Base-by-base conservation (phyloP, 352 stramenopile genomes). In the Phytophthora quininea region DNA sequence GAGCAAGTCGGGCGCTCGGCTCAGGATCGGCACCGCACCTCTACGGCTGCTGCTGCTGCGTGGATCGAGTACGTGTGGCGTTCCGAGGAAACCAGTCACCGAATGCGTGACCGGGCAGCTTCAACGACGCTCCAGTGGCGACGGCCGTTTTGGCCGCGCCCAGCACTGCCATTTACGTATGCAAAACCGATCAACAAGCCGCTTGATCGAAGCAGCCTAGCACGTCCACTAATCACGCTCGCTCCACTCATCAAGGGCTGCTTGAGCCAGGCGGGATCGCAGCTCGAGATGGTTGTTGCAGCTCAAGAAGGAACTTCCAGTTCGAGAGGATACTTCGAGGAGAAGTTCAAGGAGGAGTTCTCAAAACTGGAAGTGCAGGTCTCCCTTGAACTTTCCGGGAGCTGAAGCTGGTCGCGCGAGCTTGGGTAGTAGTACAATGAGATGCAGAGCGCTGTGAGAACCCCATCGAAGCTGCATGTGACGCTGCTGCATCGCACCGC, bases 271-370 rank as follows among this genome's bases (percentile, higher is more conserved):
- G 35, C 35, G 6, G 35, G 35, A 24, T 24, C 19, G 19, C 19
- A 24, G 19, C 19, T 40, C 35, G 35, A 6, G 35, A 40, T 40
- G 10, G 35, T 40, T 40, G 35, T 40, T 40, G 6, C 10, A 48
- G 42, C 19, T 48, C 42, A 48, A 48, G 42, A 15, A 29, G 42
- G 42, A 29, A 48, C 6, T 48, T 48, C 42, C 42, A 48, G 42
- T 11, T 8, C 42, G 10, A 15, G 42, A 48, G 12, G 12, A 40
- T 40, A 40, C 6, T 40, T 40, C 35, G 10, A 40, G 42, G 42
- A 48, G 6, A 48, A 48, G 42, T 48, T 48, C 42, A 48, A n/a
- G 11, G 42, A 48, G 42, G 42, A 29, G 19, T 7, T 48, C 19
- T 15, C 42, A 48, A 15, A 40, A 27, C 42, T 48, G 42, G 42